phyloP scores from a whole-genome alignment of 1,284 basidiomycete genomes.

The Cutaneotrichosporon arboriforme region DNA sequence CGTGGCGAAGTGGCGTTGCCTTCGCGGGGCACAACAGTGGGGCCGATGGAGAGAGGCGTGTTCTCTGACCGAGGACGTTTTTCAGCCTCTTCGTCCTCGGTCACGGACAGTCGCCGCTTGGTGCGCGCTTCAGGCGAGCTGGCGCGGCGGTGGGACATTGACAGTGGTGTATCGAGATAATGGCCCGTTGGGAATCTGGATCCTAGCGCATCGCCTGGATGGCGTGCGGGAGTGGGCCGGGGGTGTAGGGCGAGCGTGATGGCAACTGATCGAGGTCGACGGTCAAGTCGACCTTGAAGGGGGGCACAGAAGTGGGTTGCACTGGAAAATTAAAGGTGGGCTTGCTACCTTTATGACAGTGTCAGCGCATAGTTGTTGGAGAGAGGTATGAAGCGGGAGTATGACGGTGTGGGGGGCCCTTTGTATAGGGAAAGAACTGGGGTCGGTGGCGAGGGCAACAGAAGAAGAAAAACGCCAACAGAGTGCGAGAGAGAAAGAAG shows the following conservation, averaged over 20 bases:
- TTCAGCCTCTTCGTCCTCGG: conserved; percentile 2
- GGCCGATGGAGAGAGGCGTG: neutral
- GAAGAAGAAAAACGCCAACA: neutral
- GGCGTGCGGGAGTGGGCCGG: conserved; percentile 4
- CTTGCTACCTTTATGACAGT: neutral
- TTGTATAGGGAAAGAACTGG: neutral
- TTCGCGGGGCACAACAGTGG: neutral
- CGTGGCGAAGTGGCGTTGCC: neutral
- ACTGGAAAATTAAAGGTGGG: neutral
- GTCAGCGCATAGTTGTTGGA: neutral
- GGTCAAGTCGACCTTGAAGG: neutral
- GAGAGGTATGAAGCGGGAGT: neutral
- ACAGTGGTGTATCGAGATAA: neutral
- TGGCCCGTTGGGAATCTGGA: neutral
- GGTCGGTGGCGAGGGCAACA: neutral
- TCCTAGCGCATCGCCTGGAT: conserved; percentile 9
- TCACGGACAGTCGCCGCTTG: conserved; percentile 13
- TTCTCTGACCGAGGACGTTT: conserved; percentile 9
- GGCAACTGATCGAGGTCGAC: neutral
- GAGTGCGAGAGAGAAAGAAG: neutral
- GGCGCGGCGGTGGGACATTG: conserved; percentile 8
- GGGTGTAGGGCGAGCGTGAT: conserved; percentile 4
- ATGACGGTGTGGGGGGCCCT: neutral
- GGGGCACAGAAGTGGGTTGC: neutral
- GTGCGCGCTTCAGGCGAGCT: conserved; percentile 1